These are phyloP conservation scores for Ophiobolus disseminans DNA, from an alignment of 2,329 filamentous ascomycete genomes.

Conservation along the genomic window DNA sequence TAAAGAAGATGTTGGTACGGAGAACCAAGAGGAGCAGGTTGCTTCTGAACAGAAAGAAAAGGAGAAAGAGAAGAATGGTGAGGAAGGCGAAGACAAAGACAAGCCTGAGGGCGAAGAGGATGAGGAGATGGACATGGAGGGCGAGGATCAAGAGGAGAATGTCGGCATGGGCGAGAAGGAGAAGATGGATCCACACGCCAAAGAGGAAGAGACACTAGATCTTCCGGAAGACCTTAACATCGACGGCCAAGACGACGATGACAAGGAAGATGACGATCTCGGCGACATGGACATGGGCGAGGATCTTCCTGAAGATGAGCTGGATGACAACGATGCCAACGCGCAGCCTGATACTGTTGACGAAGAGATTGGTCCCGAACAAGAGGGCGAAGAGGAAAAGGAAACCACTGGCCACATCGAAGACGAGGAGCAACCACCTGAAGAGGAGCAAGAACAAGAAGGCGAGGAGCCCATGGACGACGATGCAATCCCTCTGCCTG, in stretches of 20 bases:
- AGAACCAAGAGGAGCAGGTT: constrained; percentile 55
- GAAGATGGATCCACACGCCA: constrained; percentile 74
- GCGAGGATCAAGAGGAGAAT: constrained; percentile 67
- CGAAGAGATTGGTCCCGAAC: constrained; percentile 42
- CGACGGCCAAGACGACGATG: constrained; percentile 68
- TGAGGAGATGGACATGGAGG: constrained; percentile 59
- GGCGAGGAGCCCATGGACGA: constrained; percentile 57
- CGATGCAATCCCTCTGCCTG: constrained; percentile 45
- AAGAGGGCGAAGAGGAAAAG: constrained; percentile 43
- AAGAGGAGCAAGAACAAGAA: constrained; percentile 56
- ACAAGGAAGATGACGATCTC: constrained; percentile 60
- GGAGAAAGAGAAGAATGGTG: constrained; percentile 57
- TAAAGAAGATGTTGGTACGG: constrained; percentile 62
- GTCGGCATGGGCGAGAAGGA: constrained; percentile 72
- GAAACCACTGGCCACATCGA: constrained; percentile 46
- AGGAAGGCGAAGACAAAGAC: constrained; percentile 68
- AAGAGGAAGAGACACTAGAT: constrained; percentile 82
- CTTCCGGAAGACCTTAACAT: constrained; percentile 88
- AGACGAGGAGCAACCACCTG: constrained; percentile 52
- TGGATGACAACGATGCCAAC: constrained; percentile 40
- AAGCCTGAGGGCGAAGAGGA: constrained; percentile 67
- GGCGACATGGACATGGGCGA: constrained; percentile 48
- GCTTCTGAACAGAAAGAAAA: constrained; percentile 57
- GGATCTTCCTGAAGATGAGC: constrained; percentile 42
- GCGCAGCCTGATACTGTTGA: constrained; percentile 41